Base-by-base conservation (phyloP, 169 alveolate species). In the Plasmodium fragile region DNA sequence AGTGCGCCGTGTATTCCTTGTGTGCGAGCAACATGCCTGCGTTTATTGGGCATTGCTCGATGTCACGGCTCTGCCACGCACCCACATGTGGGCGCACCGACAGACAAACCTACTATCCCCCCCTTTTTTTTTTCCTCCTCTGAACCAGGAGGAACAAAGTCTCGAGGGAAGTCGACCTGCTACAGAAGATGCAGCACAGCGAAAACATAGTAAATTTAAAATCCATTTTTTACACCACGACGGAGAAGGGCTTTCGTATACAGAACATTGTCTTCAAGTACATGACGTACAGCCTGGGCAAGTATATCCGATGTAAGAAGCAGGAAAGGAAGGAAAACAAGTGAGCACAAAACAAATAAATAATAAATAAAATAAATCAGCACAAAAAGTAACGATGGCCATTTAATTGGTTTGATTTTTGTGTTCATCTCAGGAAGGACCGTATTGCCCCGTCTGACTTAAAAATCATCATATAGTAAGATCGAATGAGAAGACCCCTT, bases 271-370 rank as follows among this genome's bases (percentile, higher is more conserved):
- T 87, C 22, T 87, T 87, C 39, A 87, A 87, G 70, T 78, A 87
- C 18, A 87, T 87, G 93, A 75, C 93, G 11, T 87, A 87, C 53
- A 87, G 93, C 53, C 80, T 87, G 71, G 93, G 93, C 4, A 87
- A 79, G 70, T 87, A 41, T 45, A 87, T 87, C 28, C 39, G 93
- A 87, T 18, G 77, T 45, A 87, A 87, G 53, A 87, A 87, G 32
- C 93, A 87, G 22, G 93, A 87, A 41, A 77, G 73, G 69, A 77
- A 81, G 43, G 90, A 87, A 45, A 77, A 87, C 43, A 87, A 87
- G 93, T 87, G 80, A 39, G 71, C 30, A 87, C 72, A 49, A 84
- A 43, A 72, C 28, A 32, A 45, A 43, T 10, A 72, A 30, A 45
- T 32, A 13, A 72, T 72, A 84, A 39, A 83, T 49, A 32, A 34